Base-by-base conservation (phyloP, 1,284 basidiomycete genomes). In the Trichosporon asahii region DNA sequence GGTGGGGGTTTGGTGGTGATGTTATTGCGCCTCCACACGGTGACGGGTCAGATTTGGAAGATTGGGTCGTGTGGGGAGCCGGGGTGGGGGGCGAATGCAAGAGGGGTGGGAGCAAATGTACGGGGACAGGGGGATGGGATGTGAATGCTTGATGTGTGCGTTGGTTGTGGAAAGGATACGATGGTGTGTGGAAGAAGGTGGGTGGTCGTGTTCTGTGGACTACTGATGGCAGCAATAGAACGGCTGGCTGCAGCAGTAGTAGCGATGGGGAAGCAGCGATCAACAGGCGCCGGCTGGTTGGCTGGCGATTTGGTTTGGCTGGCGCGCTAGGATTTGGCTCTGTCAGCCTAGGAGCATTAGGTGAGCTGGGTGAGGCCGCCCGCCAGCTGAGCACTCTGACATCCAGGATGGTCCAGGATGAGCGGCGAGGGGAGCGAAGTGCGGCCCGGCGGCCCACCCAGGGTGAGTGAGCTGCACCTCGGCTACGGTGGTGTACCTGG, bases 21-120 rank as follows among this genome's bases (percentile, higher is more conserved):
- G 57, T 29, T n/a, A 3, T 31, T 61, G 57, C 49, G 49, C 55
- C 57, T 61, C 57, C 57, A 61, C 57, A 31, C 57, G 57, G 57
- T 18, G 57, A 31, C 27, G 21, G 14, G 27, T n/a, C 15, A 33
- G 57, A 61, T 33, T 18, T 15, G 49, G 49, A 8, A 9, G 31
- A 37, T 37, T 15, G 27, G 55, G 55, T 60, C 55, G 55, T 12
- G 55, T 27, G 29, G 55, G 25, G 55, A 29, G 27, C 27, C 2
- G 55, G 27, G 25, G 27, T 4, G 27, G 25, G 55, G 53, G 55
- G 27, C 6, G 49, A 29, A 29, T 27, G 25, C 55, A 60, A 29
- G 55, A 31, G 14, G n/a, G 27, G 18, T 9, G 29, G 29, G 15
- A 23, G 15, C 25, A 60, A 27, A 60, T 60, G 55, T 29, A 60